Base-by-base conservation (phyloP, 2,329 filamentous ascomycete genomes). In the Massarina eburnea region DNA sequence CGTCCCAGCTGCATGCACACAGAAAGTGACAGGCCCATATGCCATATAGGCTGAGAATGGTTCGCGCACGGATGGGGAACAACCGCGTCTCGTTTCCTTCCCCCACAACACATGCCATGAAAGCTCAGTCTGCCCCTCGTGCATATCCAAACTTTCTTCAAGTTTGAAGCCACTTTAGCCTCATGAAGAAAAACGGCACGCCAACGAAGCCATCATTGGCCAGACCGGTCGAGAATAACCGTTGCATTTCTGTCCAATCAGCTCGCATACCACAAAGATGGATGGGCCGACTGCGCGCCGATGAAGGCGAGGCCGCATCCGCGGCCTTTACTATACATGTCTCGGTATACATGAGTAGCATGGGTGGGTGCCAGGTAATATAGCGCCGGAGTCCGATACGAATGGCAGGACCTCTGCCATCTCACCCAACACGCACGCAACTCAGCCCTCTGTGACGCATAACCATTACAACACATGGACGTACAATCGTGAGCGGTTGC, bases 11-110 rank as follows among this genome's bases (percentile, higher is more conserved):
- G 10, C 9, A 8, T 6, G n/a, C 5, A 22, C n/a, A 12, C n/a
- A 39, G 24, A 26, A 6, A 26, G 24, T 26, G 24, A 27, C 24
- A 39, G 26, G 18, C 37, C 9, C 14, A 20, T n/a, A 30, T 9
- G 18, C 26, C 15, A 39, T 21, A 22, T 15, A 26, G 15, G 21
- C 22, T 26, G 12, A 24, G n/a, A n/a, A n/a, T n/a, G n/a, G n/a
- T n/a, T n/a, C n/a, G n/a, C 39, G 39, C 39, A 41, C 39, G 39
- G 39, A 41, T 41, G 39, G 39, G 39, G 39, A 41, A 41, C 24
- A 26, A 26, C 24, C 24, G 24, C 10, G 24, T 10, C 24, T 10
- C 24, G 10, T 10, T 6, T 27, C 27, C 15, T 21, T 26, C 29
- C 9, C 39, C n/a, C 12, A 18, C 19, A 15, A 10, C n/a, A n/a